Base-by-base conservation (phyloP, 805 yeast species). In the Metahyphopichia silvanorum region DNA sequence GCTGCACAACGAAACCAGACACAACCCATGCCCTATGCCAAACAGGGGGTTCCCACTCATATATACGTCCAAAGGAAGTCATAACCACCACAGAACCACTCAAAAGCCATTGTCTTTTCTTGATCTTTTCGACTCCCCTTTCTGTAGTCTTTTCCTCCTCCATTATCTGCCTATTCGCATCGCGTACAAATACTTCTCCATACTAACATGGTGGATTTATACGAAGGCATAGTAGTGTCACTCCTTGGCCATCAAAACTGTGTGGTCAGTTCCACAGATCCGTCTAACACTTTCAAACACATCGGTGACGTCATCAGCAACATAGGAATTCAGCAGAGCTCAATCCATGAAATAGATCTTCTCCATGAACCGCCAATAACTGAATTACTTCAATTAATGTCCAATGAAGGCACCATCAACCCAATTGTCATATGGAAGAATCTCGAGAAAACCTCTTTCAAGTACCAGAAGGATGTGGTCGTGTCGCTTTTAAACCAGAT, bases 191-290 rank as follows among this genome's bases (percentile, higher is more conserved):
- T 11, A 21, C 11, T 21, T 21, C 22, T 21, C 22, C 9, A 21
- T 21, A 9, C 22, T 21, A 32, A n/a, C 21, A 53, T 53, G 59
- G 39, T 49, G 13, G 42, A 42, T 23, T 10, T 54, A 16, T 37
- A 38, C 16, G 41, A 48, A 14, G 51, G 56, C 6, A 25, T 49
- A 8, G 39, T 55, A 4, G 34, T 53, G 19, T 40, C 49, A 8
- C 30, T 54, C 15, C 32, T 47, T 10, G 44, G 42, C 5, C 36
- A 39, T 16, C 42, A 38, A 22, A 34, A 51, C 15, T 43, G 51
- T 35, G 55, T 44, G 8, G 21, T 51, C 3, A 32, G 42, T 14
- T 41, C 53, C 3, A 32, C 35, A 22, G 37, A 46, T 21, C 29
- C 36, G 9, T 32, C 25, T 13, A 14, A 27, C 5, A 6, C 38